Conservation (phyloP, 306 rosid genomes). For the Astragalus membranaceus region DNA sequence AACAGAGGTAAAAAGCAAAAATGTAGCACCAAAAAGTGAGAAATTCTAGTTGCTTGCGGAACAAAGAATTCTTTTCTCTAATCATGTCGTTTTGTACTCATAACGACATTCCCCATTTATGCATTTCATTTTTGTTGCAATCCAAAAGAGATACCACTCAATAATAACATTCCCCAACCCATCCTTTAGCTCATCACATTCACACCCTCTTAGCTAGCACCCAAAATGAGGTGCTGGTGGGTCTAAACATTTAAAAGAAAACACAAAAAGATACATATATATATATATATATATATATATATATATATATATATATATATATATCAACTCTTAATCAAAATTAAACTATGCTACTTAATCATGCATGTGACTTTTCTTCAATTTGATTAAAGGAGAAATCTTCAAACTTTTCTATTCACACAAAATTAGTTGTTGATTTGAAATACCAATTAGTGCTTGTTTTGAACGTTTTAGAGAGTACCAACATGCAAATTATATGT, state of each 20-base stretch:
- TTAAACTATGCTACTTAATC: not conserved
- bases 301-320: no score
- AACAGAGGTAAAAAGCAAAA: constrained; percentile 21
- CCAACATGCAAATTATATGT: not conserved
- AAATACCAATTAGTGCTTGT: not conserved
- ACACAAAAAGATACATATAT: not conserved
- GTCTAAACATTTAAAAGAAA: not conserved
- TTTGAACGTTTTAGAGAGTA: not conserved
- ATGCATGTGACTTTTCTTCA: not conserved
- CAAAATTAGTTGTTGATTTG: not conserved
- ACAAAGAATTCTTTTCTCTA: constrained; percentile 43
- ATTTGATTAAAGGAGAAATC: not conserved
- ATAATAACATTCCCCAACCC: constrained; percentile 11
- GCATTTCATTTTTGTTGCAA: constrained; percentile 31
- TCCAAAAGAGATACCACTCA: constrained; percentile 31
- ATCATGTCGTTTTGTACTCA: constrained; percentile 39
- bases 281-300: no score
- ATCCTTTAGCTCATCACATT: constrained; percentile 20
- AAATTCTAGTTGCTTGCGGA: constrained; percentile 46
- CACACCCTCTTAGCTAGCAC: constrained; percentile 20
- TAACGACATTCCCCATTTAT: constrained; percentile 40
- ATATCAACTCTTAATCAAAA: constrained; percentile 1
- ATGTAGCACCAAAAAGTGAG: constrained; percentile 31
- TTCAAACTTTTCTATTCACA: not conserved
- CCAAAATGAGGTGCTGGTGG: constrained; percentile 17